Conservation (phyloP, 148 eudicot genomes). For the Rhododendron williamsianum region DNA sequence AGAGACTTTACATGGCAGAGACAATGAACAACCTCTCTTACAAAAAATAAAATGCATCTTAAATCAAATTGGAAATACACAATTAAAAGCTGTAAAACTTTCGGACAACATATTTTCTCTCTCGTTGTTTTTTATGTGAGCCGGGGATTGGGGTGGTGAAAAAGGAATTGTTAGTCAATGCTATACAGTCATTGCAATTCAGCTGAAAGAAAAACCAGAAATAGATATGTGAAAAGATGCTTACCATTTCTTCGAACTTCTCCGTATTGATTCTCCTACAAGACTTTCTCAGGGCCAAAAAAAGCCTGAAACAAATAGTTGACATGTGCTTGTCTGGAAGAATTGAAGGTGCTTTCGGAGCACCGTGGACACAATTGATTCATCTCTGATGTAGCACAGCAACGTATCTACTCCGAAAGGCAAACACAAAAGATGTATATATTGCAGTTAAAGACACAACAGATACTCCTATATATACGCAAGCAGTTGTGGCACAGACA, state of each 20-base stretch:
- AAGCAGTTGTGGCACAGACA: conserved; percentile 40
- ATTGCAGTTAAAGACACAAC: conserved; percentile 27
- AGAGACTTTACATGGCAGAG: neutral
- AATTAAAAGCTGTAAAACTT: neutral
- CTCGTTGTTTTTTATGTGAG: too few relatives aligned
- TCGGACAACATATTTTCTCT: neutral
- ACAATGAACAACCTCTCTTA: neutral
- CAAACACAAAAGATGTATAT: conserved; percentile 23
- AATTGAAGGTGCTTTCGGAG: neutral
- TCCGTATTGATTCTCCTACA: neutral
- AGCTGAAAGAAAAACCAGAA: neutral
- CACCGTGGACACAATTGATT: conserved; percentile 2
- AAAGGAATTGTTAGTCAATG: neutral
- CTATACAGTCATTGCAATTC: neutral
- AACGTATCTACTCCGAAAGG: conserved; percentile 18
- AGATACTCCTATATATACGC: conserved; percentile 32
- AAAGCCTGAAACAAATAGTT: neutral
- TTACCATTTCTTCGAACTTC: neutral
- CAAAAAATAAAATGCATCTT: neutral
- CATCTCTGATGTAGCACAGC: neutral
- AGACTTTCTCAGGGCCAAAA: neutral
- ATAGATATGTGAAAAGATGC: neutral
- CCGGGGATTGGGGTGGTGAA: neutral
- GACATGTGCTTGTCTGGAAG: neutral
- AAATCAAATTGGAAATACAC: neutral